These are phyloP conservation scores for Fusarium musae DNA, from an alignment of 2,329 filamentous ascomycete genomes.

Conservation along the genomic window DNA sequence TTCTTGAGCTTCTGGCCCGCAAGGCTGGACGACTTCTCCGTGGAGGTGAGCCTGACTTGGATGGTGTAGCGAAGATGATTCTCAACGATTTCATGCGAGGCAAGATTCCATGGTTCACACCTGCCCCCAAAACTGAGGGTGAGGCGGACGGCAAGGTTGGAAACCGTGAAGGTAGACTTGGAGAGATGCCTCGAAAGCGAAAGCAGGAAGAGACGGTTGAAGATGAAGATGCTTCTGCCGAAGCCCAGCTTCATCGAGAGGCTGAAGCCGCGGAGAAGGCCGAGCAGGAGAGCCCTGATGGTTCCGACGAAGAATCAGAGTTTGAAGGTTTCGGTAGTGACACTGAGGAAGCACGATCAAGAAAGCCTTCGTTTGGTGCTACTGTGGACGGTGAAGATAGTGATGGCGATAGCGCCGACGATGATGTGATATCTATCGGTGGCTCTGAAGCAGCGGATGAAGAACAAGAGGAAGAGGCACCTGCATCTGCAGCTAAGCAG, in stretches of 20 bases:
- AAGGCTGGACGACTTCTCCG: constrained; percentile 88
- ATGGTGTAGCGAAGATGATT: constrained; percentile 96
- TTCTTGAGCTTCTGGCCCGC: constrained; percentile 86
- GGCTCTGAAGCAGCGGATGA: constrained; percentile 44
- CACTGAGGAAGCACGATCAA: constrained; percentile 47
- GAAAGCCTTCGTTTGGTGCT: constrained; percentile 47
- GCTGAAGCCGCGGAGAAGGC: constrained; percentile 43
- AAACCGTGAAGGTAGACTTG: constrained; percentile 80
- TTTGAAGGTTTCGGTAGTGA: constrained; percentile 54
- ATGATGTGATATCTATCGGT: constrained; percentile 48
- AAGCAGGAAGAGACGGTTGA: constrained; percentile 66
- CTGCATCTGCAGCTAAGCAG: constrained; percentile 12
- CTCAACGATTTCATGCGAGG: constrained; percentile 95
- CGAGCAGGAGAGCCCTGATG: constrained; percentile 50
- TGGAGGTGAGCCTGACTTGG: constrained; percentile 93
- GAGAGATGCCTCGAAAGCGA: constrained; percentile 89
- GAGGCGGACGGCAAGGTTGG: constrained; percentile 65
- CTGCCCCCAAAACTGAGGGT: constrained; percentile 72
- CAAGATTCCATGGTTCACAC: constrained; percentile 96
- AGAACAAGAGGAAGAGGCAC: constrained; percentile 40
- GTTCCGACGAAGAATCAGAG: constrained; percentile 51
- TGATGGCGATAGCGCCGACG: constrained; percentile 55
- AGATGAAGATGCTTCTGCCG: constrained; percentile 51
- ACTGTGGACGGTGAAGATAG: constrained; percentile 49
- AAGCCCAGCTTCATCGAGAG: constrained; percentile 45